Evolutionary conservation across 1,139 yeast genomes (phyloP), one percentile per base, ranked within the genome.

Genomic region (Scheffersomyces cryptocercus): DNA sequence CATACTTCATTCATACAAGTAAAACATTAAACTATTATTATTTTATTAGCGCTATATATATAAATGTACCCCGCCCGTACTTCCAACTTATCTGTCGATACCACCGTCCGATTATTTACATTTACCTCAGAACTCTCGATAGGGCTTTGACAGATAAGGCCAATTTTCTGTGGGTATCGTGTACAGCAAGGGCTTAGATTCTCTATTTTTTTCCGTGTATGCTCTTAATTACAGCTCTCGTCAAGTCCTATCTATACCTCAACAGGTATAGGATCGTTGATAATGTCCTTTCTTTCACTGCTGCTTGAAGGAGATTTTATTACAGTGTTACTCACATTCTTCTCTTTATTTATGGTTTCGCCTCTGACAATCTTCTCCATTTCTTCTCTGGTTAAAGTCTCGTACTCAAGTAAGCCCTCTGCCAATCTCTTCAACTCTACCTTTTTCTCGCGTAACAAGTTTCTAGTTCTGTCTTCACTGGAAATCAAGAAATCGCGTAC

Each of bases 401-500:
- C 99, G 67, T 90, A 95, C 66, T 93, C 97, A 52, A 95, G 76
- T 51, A 95, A 77, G 2, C 97, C 99, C 62, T 88, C 88, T 0
- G 99, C 99, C 51, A 95, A 74, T 55, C 97, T 75, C 61, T 85
- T 84, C 54, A 95, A 77, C 64, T 93, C 98, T n/a, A 73, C 62
- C 41, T 75, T 71, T 61, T 77, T 82, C 5, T 80, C 85, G 29
- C 68, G 64, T 50, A 95, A 75, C 62, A 91, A 59, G 41, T 70
- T 67, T 53, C 95, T 79, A 1, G 98, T 85, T 61, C 99, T 81
- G 35, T 75, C 75, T 62, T 91, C 98, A 39, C 96, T 84, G 3
- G 73, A 80, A 42, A 88, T 73, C 49, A 95, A 75, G 51, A 88
- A 70, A 40, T 77, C 81, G 45, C 97, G 76, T 37, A 93, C 93